Conservation (phyloP, 352 stramenopile genomes). For the Phytophthora brassicae region DNA sequence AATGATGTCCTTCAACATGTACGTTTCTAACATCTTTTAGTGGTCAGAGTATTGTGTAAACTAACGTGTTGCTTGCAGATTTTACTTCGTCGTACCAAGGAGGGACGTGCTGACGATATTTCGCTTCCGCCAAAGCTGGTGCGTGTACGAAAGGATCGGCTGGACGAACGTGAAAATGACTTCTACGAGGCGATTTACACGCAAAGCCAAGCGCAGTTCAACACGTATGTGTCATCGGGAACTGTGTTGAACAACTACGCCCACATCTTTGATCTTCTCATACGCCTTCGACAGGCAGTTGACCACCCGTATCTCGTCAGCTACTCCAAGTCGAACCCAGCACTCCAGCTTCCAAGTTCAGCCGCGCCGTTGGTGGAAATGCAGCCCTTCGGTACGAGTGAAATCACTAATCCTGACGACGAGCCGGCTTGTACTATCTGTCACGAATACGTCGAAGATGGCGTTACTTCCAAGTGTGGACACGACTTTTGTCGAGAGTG, state of each 20-base stretch:
- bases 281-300: conserved; percentile 96
- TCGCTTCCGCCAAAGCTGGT: conserved; percentile 88
- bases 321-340: conserved; percentile 87
- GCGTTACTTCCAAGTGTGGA: conserved; percentile 87
- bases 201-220: conserved; percentile 96
- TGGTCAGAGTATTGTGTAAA: not conserved
- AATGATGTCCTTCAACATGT: conserved; percentile 90
- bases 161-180: conserved; percentile 94
- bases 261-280: conserved; percentile 98
- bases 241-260: conserved; percentile 99
- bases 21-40: conserved; percentile 27
- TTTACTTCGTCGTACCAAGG: conserved; percentile 97
- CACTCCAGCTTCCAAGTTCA: conserved; percentile 58
- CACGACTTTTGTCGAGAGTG: conserved; percentile 92
- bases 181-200: conserved; percentile 99
- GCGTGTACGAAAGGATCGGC: conserved; percentile 75
- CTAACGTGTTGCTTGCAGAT: conserved; percentile 59
- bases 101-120: conserved; percentile 96
- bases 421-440: conserved; percentile 88
- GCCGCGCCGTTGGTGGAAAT: conserved; percentile 59
- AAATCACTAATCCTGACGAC: conserved; percentile 27
- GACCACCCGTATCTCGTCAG: conserved; percentile 99
- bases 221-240: conserved; percentile 97
- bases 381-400: conserved; percentile 50
- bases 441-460: conserved; percentile 90